phyloP scores from a whole-genome alignment of 179 eudicot species.

The Beta macrorhiza region DNA sequence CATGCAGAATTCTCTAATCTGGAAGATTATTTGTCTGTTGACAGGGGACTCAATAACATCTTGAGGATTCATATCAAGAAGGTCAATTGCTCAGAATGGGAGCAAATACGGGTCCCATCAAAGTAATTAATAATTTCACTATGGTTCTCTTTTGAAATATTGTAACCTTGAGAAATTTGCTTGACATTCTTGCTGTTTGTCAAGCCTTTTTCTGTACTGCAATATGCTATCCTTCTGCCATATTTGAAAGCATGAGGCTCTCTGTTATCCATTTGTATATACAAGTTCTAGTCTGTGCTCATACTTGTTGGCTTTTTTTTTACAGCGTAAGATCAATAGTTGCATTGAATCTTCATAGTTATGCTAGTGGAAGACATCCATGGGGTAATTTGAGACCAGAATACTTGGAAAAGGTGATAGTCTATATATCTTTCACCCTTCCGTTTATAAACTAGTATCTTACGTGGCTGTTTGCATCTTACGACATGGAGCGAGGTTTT shows the following conservation, averaged over 20 bases:
- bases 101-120: conserved; percentile 72
- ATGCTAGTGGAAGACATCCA: conserved; percentile 98
- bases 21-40: conserved; percentile 18
- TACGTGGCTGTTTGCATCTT: neutral
- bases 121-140: conserved; percentile 41
- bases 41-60: conserved; percentile 89
- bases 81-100: conserved; percentile 70
- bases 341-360: conserved; percentile 78
- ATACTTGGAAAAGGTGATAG: conserved; percentile 75
- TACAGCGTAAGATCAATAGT: conserved; percentile 88
- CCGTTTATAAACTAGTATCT: too few relatives aligned
- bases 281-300: neutral
- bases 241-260: neutral
- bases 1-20: conserved; percentile 4
- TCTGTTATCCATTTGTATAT: neutral
- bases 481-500: neutral
- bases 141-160: neutral
- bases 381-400: conserved; percentile 93
- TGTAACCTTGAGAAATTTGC: neutral
- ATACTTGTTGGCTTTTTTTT: conserved; percentile 10
- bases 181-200: neutral
- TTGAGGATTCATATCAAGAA: conserved; percentile 63
- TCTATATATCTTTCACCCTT: neutral
- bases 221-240: neutral
- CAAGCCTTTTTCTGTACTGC: neutral